These are phyloP conservation scores for Schizochytrium sp. DNA, from an alignment of 108 stramenopile genomes.

Conservation along the genomic window DNA sequence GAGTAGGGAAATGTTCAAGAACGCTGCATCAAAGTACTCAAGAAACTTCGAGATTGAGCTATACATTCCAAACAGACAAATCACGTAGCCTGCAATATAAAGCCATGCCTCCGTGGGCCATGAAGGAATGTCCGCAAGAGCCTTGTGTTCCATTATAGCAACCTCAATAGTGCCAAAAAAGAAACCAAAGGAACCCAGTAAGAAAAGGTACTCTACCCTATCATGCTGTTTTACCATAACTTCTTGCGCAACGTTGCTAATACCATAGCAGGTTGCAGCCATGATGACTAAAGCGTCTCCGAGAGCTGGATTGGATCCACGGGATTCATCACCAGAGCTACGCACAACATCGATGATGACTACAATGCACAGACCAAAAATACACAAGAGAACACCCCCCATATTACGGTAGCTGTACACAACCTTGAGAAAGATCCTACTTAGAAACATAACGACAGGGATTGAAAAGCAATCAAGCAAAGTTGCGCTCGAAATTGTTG, in stretches of 20 bases:
- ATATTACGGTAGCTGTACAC: slow-evolving; percentile 82
- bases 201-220: slow-evolving; percentile 83
- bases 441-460: slow-evolving; percentile 90
- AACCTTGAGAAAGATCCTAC: slow-evolving; percentile 79
- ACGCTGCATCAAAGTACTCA: slow-evolving; percentile 70
- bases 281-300: slow-evolving; percentile 88
- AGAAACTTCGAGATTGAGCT: slow-evolving; percentile 80
- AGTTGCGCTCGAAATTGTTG: slow-evolving; percentile 89
- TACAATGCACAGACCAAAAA: slow-evolving; percentile 84
- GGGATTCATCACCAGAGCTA: background rate
- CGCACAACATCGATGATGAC: slow-evolving; percentile 80
- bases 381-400: slow-evolving; percentile 83
- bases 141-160: slow-evolving; percentile 77
- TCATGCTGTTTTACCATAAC: slow-evolving; percentile 75
- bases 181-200: slow-evolving; percentile 85
- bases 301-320: slow-evolving; percentile 38
- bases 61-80: slow-evolving; percentile 75
- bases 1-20: slow-evolving; percentile 83
- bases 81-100: slow-evolving; percentile 76
- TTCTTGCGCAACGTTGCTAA: slow-evolving; percentile 84
- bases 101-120: slow-evolving; percentile 61
- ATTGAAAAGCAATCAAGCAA: slow-evolving; percentile 93
- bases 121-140: slow-evolving; percentile 72
- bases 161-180: slow-evolving; percentile 82
- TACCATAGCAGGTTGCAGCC: slow-evolving; percentile 89